Evolutionary conservation across 169 alveolate species (phyloP).

Genomic region (Plasmodium gallinaceum): DNA sequence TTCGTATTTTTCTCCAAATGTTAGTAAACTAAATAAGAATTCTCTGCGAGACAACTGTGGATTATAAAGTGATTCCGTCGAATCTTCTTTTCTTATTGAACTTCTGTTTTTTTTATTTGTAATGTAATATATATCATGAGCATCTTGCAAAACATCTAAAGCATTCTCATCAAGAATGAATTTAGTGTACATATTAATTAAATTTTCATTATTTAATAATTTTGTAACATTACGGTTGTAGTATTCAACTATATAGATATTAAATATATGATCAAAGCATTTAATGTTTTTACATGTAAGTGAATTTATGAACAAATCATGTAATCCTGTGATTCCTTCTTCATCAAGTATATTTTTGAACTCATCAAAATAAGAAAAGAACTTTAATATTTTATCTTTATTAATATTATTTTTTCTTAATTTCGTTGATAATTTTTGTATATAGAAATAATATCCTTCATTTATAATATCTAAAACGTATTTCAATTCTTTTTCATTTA

Average conservation of each 20-base stretch:
- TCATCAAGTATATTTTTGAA: slow-evolving; percentile 33
- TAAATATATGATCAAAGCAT: slow-evolving; percentile 48
- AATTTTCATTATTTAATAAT: not conserved
- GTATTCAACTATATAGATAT: slow-evolving; percentile 2
- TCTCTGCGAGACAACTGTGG: slow-evolving; percentile 17
- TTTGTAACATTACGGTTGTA: slow-evolving; percentile 14
- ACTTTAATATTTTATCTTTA: slow-evolving; percentile 1
- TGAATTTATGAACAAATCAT: slow-evolving; percentile 23
- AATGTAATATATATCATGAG: not conserved
- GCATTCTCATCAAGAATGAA: not conserved
- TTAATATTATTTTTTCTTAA: slow-evolving; percentile 5
- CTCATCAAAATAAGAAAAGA: slow-evolving; percentile 22
- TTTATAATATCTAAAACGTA: slow-evolving; percentile 45
- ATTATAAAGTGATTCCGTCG: not conserved
- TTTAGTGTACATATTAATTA: not conserved
- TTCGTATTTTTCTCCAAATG: slow-evolving; percentile 17
- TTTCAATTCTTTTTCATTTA: slow-evolving; percentile 20
- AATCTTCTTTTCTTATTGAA: not conserved
- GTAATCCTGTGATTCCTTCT: not conserved
- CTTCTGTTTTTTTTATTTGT: not conserved
- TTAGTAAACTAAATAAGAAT: slow-evolving; percentile 21
- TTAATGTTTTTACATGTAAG: slow-evolving; percentile 36
- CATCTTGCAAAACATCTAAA: not conserved
- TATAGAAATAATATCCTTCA: slow-evolving; percentile 52
- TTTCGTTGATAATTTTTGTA: not conserved